Percentiles rank a stretch among this genome's conserved stretches.
phyloP scores from a whole-genome alignment of 176 grass and related monocot genomes.

The Avena sativa region DNA sequence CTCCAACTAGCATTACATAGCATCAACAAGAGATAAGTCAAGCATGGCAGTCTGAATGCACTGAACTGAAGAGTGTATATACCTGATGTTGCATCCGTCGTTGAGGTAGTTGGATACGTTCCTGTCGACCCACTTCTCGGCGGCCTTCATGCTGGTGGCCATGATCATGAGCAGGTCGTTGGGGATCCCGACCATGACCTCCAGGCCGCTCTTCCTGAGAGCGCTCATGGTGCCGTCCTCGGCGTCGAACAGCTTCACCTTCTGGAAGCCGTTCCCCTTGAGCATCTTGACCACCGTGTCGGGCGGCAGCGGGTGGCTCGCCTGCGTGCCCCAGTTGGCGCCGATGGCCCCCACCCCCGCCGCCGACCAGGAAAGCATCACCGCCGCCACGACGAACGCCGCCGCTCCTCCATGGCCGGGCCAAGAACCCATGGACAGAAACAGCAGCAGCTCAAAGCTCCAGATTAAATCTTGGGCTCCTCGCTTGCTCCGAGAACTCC shows the following conservation, averaged over 20 bases:
- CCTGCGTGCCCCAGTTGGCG: constrained; percentile 97
- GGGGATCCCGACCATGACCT: constrained; percentile 99
- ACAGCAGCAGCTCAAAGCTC: neutral
- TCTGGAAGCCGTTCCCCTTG: constrained; percentile 82
- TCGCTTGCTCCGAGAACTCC: constrained; percentile 23
- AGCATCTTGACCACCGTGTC: constrained; percentile 87
- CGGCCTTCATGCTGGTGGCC: constrained; percentile 68
- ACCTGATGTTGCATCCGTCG: constrained; percentile 86
- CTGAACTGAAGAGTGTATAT: neutral
- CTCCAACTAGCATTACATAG: neutral
- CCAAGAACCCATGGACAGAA: constrained; percentile 42
- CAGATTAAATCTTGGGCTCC: constrained; percentile 36
- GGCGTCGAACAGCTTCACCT: constrained; percentile 95
- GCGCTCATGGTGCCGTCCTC: constrained; percentile 89
- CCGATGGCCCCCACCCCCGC: constrained; percentile 70
- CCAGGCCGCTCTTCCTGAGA: constrained; percentile 86
- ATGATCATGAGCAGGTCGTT: constrained; percentile 77
- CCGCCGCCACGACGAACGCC: neutral
- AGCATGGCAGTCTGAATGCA: constrained; percentile 13
- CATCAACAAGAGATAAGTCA: neutral
- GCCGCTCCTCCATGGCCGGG: constrained; percentile 12
- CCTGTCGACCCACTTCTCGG: constrained; percentile 82
- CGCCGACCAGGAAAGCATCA: constrained; percentile 52
- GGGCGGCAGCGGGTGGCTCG: constrained; percentile 88
- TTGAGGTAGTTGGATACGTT: constrained; percentile 80